Conservation (phyloP, 1,284 basidiomycete species). For the Rhodotorula sp. region DNA sequence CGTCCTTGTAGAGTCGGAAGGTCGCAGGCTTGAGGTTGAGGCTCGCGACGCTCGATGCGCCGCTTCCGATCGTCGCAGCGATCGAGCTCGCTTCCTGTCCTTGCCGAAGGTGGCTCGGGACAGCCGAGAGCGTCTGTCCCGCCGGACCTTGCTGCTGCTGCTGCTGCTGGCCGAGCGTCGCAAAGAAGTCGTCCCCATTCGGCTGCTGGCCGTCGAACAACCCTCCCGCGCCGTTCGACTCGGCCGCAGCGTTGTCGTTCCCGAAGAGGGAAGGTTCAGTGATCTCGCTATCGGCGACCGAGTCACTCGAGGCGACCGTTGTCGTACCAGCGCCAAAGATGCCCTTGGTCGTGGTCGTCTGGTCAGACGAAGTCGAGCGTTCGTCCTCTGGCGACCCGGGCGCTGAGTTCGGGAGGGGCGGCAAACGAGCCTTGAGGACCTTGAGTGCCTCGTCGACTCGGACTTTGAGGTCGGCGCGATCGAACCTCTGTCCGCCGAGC, state of each 20-base stretch:
- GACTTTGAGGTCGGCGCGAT: conserved; percentile 76
- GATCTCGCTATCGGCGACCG: conserved; percentile 55
- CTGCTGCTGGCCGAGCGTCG: conserved; percentile 56
- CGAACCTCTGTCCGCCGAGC: conserved; percentile 68
- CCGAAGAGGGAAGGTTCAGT: conserved; percentile 75
- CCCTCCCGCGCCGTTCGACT: background rate
- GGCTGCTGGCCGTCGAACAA: conserved; percentile 54
- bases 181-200: conserved; percentile 73
- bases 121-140: conserved; percentile 49
- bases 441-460: conserved; percentile 80
- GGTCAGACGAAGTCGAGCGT: background rate
- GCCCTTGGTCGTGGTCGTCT: background rate
- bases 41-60: conserved; percentile 74
- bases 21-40: conserved; percentile 65
- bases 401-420: conserved; percentile 55
- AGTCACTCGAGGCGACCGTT: conserved; percentile 58
- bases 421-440: conserved; percentile 58
- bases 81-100: conserved; percentile 61
- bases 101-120: conserved; percentile 56
- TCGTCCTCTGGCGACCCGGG: conserved; percentile 62
- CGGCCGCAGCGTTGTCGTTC: conserved; percentile 57
- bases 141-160: too few species aligned
- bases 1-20: conserved; percentile 73
- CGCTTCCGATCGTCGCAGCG: conserved; percentile 80
- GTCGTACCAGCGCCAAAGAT: too few species aligned